Conservation (phyloP, 2,329 filamentous ascomycete genomes). For the Pseudogymnoascus sp. region DNA sequence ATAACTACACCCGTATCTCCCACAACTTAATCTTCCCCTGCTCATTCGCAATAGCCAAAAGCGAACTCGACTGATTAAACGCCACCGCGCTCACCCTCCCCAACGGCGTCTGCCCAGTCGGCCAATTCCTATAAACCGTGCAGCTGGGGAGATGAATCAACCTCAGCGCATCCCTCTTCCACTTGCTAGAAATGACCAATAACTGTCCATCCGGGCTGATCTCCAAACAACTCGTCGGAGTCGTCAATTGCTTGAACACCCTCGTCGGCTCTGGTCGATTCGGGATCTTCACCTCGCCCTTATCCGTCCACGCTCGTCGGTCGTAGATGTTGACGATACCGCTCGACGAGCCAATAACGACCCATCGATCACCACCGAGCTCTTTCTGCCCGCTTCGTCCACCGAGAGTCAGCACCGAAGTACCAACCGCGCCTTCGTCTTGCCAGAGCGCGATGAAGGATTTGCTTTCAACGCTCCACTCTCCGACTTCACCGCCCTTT, state of each 20-base stretch:
- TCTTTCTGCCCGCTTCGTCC: conserved; percentile 54
- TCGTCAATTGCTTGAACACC: conserved; percentile 79
- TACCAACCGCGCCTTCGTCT: conserved; percentile 83
- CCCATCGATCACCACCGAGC: conserved; percentile 79
- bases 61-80: conserved; percentile 57
- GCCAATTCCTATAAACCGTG: conserved; percentile 96
- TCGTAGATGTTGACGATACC: conserved; percentile 95
- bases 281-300: conserved; percentile 47
- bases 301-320: conserved; percentile 43
- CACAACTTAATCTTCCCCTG: conserved; percentile 81
- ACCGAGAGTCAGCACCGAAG: conserved; percentile 75
- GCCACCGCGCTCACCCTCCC: conserved; percentile 74
- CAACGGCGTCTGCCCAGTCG: conserved; percentile 80
- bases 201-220: conserved; percentile 90
- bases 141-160: conserved; percentile 86
- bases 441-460: conserved; percentile 76
- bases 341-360: conserved; percentile 77
- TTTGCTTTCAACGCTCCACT: conserved; percentile 68
- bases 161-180: conserved; percentile 82
- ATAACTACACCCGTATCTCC: conserved; percentile 54
- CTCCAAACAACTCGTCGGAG: conserved; percentile 68
- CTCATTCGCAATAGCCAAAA: conserved; percentile 85
- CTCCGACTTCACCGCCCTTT: conserved; percentile 82
- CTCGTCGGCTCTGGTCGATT: conserved; percentile 65
- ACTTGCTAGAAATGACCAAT: conserved; percentile 75